Conservation (phyloP, 1,284 basidiomycete species). For the Pterula multifida region DNA sequence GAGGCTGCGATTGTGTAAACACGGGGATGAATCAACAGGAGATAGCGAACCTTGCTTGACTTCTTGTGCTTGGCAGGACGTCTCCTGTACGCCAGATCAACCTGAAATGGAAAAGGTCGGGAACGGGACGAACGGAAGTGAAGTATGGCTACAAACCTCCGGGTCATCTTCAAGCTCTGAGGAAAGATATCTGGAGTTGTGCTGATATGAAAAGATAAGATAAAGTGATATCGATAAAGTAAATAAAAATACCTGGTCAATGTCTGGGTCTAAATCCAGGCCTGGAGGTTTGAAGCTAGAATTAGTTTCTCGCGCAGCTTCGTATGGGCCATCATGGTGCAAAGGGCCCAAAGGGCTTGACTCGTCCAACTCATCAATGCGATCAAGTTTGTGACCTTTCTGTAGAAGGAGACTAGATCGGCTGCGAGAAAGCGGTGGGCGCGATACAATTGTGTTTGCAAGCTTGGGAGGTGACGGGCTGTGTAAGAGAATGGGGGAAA, state of each 20-base stretch:
- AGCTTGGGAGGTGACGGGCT: not conserved
- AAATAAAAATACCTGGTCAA: not conserved
- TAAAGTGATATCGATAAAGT: not conserved
- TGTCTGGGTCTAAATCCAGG: not conserved
- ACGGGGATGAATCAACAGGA: not conserved
- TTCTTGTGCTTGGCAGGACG: not conserved
- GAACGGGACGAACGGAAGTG: not conserved
- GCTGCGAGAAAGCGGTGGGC: constrained; percentile 7
- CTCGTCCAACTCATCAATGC: constrained; percentile 66
- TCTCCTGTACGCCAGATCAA: not conserved
- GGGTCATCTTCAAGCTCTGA: not conserved
- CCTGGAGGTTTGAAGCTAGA: not conserved
- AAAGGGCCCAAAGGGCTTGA: constrained; percentile 51
- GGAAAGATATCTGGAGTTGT: not conserved
- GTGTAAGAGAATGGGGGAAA: not conserved
- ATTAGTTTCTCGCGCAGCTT: constrained; percentile 26
- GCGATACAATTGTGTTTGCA: constrained; percentile 5
- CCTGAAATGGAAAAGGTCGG: not conserved
- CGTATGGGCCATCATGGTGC: constrained; percentile 61
- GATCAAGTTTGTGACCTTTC: constrained; percentile 38
- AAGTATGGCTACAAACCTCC: not conserved
- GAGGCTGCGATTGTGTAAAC: not conserved
- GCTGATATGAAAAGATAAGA: not conserved
- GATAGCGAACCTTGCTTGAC: not conserved
- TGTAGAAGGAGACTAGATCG: constrained; percentile 10